Base-by-base conservation (phyloP, 345 rosid species). In the Rhodamnia argentea region DNA sequence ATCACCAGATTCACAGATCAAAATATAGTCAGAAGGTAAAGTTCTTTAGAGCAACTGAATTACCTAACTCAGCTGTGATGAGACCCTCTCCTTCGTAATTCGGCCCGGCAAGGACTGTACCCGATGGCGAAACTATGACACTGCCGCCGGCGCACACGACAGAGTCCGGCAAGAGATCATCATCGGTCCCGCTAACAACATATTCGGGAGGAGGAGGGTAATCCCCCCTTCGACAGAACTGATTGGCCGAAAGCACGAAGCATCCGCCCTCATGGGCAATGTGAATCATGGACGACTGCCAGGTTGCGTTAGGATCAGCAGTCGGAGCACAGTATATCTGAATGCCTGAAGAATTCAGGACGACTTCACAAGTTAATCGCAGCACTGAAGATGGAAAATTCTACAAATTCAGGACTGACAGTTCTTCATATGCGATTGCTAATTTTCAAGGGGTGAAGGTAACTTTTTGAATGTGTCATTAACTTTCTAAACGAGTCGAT, bases 211-310 rank as follows among this genome's bases (percentile, higher is more conserved):
- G 95, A 59, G 99, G 95, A 15, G 99, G 99, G 87, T 95, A 97
- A 87, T 97, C 98, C 87, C 93, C 95, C 82, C 99, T 92, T 44
- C 93, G 92, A 85, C 99, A 96, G 86, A 97, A 97, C 23, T 97
- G 99, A 87, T 96, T 94, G 81, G 98, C 98, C 12, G 98, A 92
- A 47, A 96, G 85, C 57, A 97, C 98, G 86, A 96, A 97, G 86
- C 99, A 97, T 88, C 98, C 98, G 53, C 99, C 99, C 85, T 97
- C 99, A 27, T 94, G 95, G 89, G 97, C 98, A n/a, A 96, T 95
- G 84, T 96, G 98, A 86, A 94, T 95, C 95, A 96, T 90, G 4
- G 98, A 92, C 32, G 99, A 94, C 84, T 89, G 96, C 99, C 99
- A 97, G 82, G 90, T 89, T 27, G 90, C 88, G 92, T 94, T 91